Conservation (phyloP, 768 basidiomycete species). For the Lepiota brunneoincarnata region DNA sequence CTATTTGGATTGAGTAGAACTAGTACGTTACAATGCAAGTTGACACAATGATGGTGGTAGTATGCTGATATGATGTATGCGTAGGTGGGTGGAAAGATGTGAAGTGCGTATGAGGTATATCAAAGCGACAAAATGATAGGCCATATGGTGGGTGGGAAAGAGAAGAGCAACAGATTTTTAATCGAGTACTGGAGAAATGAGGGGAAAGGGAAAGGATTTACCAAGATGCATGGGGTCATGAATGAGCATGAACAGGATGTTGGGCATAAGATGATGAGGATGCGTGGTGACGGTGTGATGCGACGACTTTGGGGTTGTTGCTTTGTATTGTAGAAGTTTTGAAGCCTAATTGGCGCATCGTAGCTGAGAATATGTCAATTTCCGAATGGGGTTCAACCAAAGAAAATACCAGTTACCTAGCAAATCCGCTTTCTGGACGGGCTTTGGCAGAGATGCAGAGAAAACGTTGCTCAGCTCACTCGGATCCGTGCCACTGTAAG, state of each 20-base stretch:
- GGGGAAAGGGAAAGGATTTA: slow-evolving; percentile 14
- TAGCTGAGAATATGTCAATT: slow-evolving; percentile 28
- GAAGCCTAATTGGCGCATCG: slow-evolving; percentile 88
- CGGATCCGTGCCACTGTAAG: slow-evolving; percentile 73
- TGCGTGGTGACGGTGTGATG: slow-evolving; percentile 23
- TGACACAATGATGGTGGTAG: slow-evolving; percentile 34
- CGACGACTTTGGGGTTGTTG: slow-evolving; percentile 50
- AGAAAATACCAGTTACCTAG: slow-evolving; percentile 39
- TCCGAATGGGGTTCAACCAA: not conserved
- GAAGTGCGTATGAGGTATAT: slow-evolving; percentile 32
- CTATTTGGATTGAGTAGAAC: slow-evolving; percentile 3
- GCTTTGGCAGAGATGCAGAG: slow-evolving; percentile 82
- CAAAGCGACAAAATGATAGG: slow-evolving; percentile 31
- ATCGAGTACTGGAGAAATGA: slow-evolving; percentile 16
- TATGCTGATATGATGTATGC: slow-evolving; percentile 31
- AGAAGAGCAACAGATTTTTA: slow-evolving; percentile 14
- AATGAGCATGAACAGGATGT: slow-evolving; percentile 30
- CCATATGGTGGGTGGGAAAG: slow-evolving; percentile 25
- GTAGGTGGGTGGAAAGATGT: slow-evolving; percentile 17
- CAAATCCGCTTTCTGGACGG: slow-evolving; percentile 84
- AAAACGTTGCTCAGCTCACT: slow-evolving; percentile 68
- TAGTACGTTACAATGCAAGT: slow-evolving; percentile 14
- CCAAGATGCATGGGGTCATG: slow-evolving; percentile 27
- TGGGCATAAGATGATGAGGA: not conserved
- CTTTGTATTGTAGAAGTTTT: slow-evolving; percentile 76